A percentile compares a stretch with the other conserved stretches of the same genome.
These are phyloP conservation scores for Pythium graminicola DNA, from an alignment of 352 stramenopile species.

Conservation along the genomic window DNA sequence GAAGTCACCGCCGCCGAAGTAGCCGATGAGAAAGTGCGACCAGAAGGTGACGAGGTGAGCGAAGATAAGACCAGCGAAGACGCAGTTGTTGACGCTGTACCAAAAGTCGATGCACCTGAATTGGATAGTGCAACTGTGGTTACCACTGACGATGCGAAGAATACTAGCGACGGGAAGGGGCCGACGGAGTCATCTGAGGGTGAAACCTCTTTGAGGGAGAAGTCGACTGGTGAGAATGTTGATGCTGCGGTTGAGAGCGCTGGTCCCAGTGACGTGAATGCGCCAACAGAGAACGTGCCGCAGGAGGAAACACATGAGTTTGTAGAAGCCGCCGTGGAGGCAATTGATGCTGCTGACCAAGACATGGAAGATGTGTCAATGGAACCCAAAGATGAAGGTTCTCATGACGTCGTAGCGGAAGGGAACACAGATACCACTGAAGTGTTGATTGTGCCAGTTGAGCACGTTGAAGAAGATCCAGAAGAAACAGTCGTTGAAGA, in stretches of 20 bases:
- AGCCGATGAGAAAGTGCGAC: not conserved
- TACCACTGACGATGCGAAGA: not conserved
- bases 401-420: not conserved
- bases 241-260: too few species aligned
- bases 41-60: too few species aligned
- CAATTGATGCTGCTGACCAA: not conserved
- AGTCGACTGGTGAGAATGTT: too few species aligned
- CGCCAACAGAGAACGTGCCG: too few species aligned
- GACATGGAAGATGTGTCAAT: not conserved
- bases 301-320: too few species aligned
- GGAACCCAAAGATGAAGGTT: too few species aligned
- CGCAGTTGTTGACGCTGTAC: not conserved
- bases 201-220: too few species aligned
- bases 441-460: not conserved
- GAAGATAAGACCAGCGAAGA: not conserved
- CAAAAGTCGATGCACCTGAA: not conserved
- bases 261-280: too few species aligned
- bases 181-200: not conserved
- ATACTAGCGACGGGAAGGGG: not conserved
- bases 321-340: not conserved
- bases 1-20: not conserved
- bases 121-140: not conserved
- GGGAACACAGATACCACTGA: not conserved
- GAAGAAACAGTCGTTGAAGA: slow-evolving; percentile 15
- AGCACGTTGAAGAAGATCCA: slow-evolving; percentile 3